These are phyloP conservation scores for Cercospora nicotianae DNA, from an alignment of 2,329 filamentous ascomycete genomes.

Conservation along the genomic window DNA sequence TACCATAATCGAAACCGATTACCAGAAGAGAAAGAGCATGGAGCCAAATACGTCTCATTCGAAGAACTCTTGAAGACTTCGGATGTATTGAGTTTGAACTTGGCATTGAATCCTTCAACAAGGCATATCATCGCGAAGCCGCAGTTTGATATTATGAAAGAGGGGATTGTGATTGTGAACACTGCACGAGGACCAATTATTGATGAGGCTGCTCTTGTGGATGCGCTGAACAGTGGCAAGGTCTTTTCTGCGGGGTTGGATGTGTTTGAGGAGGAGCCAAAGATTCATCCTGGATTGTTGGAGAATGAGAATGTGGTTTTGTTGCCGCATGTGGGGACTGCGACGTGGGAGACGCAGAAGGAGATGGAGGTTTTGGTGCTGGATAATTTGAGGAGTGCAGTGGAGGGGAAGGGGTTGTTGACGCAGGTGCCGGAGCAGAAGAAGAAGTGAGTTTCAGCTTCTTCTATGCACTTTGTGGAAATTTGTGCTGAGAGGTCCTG, in stretches of 20 bases:
- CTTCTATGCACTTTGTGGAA: neutral
- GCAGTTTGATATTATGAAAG: slow-evolving; percentile 56
- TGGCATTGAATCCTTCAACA: slow-evolving; percentile 54
- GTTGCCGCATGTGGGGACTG: slow-evolving; percentile 61
- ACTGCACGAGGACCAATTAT: slow-evolving; percentile 59
- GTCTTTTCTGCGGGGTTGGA: slow-evolving; percentile 58
- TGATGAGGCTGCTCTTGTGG: slow-evolving; percentile 57
- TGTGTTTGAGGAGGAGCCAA: slow-evolving; percentile 60
- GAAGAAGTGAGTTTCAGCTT: slow-evolving; percentile 27
- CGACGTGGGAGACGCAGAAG: slow-evolving; percentile 60
- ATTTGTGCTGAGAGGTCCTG: neutral
- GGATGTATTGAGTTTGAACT: slow-evolving; percentile 57
- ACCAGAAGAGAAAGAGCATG: slow-evolving; percentile 44
- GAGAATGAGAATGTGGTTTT: slow-evolving; percentile 54
- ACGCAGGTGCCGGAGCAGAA: slow-evolving; percentile 64
- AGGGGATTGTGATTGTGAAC: slow-evolving; percentile 59
- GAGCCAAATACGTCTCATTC: slow-evolving; percentile 56
- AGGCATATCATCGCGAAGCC: slow-evolving; percentile 54
- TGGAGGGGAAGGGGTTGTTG: slow-evolving; percentile 58
- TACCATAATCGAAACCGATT: slow-evolving; percentile 57
- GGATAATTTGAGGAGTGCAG: slow-evolving; percentile 57
- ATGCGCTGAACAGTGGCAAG: slow-evolving; percentile 55
- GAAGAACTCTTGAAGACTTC: slow-evolving; percentile 55
- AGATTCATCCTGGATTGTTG: slow-evolving; percentile 53
- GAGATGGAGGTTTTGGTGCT: slow-evolving; percentile 62